Base-by-base conservation (phyloP, 1,284 basidiomycete species). In the Ganoderma lucidum region DNA sequence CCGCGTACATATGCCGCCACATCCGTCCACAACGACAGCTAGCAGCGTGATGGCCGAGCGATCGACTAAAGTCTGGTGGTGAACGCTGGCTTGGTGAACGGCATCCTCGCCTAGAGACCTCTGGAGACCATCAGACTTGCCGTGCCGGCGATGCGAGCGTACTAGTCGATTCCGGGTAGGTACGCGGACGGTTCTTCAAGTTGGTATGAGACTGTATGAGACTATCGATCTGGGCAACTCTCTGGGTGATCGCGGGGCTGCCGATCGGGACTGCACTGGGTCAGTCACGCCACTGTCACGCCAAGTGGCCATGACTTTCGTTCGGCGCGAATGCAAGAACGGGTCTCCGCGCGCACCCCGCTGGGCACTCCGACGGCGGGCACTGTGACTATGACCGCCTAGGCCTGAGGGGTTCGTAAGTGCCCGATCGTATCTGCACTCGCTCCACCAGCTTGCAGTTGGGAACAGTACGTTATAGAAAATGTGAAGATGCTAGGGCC, bases 1-100 rank as follows among this genome's bases (percentile, higher is more conserved):
- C 39, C 39, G 39, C 48, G 62, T 53, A 53, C 62, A 63, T 51
- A 63, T n/a, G 62, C 32, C 19, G 62, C 62, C 35, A 63, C 37
- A 63, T 17, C 19, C 35, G 19, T 41, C 30, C 44, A 63, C 62
- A 63, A 35, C 48, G 35, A 23, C 39, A 9, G 15, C 12, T 14
- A 9, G 17, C 62, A 10, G 42, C 17, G n/a, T 51, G 28, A 41
- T 32, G 30, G 19, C 42, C 62, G 35, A 12, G 48, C 35, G 48
- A 63, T 63, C 62, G 28, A 9, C 32, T 28, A 42, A n/a, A 10
- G 19, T 37, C 62, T 14, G 12, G 48, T 12, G 3, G 6, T 19
- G 9, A 8, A 19, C 19, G 44, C 23, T 23, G 23, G 23, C 23
- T 23, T 12, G 3, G 6, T 19, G 9, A 8, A 19, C 19, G 44